A percentile compares a stretch with the other conserved stretches of the same genome.
Conservation (phyloP, 2,329 filamentous ascomycete species). For the Fusarium sp. region DNA sequence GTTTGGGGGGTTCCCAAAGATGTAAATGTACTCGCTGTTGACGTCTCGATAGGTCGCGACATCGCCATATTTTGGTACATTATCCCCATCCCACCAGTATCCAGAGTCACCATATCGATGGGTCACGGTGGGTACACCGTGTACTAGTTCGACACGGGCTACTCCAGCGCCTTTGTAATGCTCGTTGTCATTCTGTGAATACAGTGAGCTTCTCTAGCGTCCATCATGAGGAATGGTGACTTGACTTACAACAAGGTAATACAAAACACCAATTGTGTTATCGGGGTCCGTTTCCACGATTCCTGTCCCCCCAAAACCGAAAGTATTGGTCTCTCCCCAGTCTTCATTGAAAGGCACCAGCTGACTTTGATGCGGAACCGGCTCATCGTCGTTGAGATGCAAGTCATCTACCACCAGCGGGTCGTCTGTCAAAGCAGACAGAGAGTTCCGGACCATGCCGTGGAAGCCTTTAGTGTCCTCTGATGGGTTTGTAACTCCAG, state of each 20-base stretch:
- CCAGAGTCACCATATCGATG: constrained; percentile 42
- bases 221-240: accelerated
- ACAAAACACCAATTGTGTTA: constrained; percentile 48
- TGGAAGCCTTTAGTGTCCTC: constrained; percentile 50
- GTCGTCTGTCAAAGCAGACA: constrained; percentile 51
- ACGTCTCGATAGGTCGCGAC: constrained; percentile 52
- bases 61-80: constrained; percentile 52
- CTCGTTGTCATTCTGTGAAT: constrained; percentile 47
- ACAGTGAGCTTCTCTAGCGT: background rate
- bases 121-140: constrained; percentile 51
- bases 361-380: constrained; percentile 49
- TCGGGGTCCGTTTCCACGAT: constrained; percentile 50
- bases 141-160: constrained; percentile 49
- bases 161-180: constrained; percentile 52
- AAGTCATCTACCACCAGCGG: constrained; percentile 52
- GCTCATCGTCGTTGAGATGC: constrained; percentile 49
- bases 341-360: constrained; percentile 51
- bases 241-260: constrained; percentile 51
- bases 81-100: constrained; percentile 53
- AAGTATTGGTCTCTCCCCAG: constrained; percentile 51
- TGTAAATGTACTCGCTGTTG: constrained; percentile 53
- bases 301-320: constrained; percentile 55
- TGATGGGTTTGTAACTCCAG: constrained; percentile 48
- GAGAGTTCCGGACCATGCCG: constrained; percentile 54
- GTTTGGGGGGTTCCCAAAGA: constrained; percentile 53